A percentile compares a stretch with the other conserved stretches of the same genome.
These are phyloP conservation scores for Echria macrotheca DNA, from an alignment of 495 filamentous ascomycete genomes.

Conservation along the genomic window DNA sequence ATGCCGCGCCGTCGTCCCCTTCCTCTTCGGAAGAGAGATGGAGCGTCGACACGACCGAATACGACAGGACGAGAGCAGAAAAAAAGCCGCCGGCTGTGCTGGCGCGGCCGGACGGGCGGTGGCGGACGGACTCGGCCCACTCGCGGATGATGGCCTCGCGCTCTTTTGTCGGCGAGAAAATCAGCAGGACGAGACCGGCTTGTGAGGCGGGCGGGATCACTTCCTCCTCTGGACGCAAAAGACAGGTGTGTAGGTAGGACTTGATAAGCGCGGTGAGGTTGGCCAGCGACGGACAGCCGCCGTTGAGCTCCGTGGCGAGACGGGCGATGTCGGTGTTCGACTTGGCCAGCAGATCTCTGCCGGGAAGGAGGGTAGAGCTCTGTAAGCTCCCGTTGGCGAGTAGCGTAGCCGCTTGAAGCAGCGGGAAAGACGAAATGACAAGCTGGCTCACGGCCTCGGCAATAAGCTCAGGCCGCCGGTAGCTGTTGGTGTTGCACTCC, in stretches of 20 bases:
- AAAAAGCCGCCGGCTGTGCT: slow-evolving; percentile 38
- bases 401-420: slow-evolving; percentile 27
- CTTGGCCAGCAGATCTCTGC: slow-evolving; percentile 15
- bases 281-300: slow-evolving; percentile 1
- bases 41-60: slow-evolving; percentile 23
- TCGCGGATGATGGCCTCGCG: slow-evolving; percentile 29
- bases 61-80: slow-evolving; percentile 36
- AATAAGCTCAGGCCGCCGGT: slow-evolving; percentile 63
- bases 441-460: slow-evolving; percentile 59
- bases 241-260: slow-evolving; percentile 32
- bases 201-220: slow-evolving; percentile 37
- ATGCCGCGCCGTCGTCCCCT: slow-evolving; percentile 11
- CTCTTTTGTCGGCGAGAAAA: slow-evolving; percentile 26
- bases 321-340: slow-evolving; percentile 12
- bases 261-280: slow-evolving; percentile 21
- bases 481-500: slow-evolving; percentile 33
- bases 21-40: no score
- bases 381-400: background rate
- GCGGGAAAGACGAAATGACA: slow-evolving; percentile 40
- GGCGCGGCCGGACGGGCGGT: slow-evolving; percentile 22
- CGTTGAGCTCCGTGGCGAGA: slow-evolving; percentile 12
- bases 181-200: slow-evolving; percentile 35
- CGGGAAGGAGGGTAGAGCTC: slow-evolving; percentile 13
- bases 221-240: slow-evolving; percentile 37
- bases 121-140: slow-evolving; percentile 34